Evolutionary conservation across 305 asterid genomes (phyloP), one percentile per base, ranked within the genome.

Genomic region (Fraxinus angustifolia): DNA sequence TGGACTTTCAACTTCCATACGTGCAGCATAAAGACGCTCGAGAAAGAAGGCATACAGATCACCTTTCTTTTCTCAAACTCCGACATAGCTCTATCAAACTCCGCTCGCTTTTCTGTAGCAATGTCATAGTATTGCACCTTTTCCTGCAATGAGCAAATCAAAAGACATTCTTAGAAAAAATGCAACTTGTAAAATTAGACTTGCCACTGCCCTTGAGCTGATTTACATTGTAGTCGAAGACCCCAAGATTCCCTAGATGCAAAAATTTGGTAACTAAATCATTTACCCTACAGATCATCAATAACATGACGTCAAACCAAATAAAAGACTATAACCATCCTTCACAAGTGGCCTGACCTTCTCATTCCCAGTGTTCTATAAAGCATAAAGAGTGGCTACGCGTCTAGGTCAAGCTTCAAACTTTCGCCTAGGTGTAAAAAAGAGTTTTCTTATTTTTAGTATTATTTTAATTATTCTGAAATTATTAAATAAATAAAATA

Each of bases 51-150:
- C 34, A 0, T 17, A 74, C 38, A 40, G 6, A 16, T 78, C 70
- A 95, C 98, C 94, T 88, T 90, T 88, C 80, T 90, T 83, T 87
- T 93, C 50, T 81, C 85, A 77, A 88, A 92, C 75, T 89, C 86
- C 38, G 94, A 87, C 90, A 88, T 93, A 80, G 99, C 98, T 65
- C 72, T 79, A 26, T 95, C 97, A 84, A 95, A 95, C 87, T 93
- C 98, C 50, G 94, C 93, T 84, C 99, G 93, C 83, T 93, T 95
- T 87, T 90, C 92, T 31, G 99, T 92, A 84, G 99, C 99, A 77
- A 91, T 86, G 81, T 95, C 99, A 81, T 92, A 95, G 87, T 95
- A 95, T 4, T 92, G 86, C 76, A 95, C 98, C 85, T 95, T 93
- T 85, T 92, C 98, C 98, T 95, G 79, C 77, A 6, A 86, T 38